Evolutionary conservation across 768 basidiomycete genomes (phyloP).

Genomic region (Zangia roseola): DNA sequence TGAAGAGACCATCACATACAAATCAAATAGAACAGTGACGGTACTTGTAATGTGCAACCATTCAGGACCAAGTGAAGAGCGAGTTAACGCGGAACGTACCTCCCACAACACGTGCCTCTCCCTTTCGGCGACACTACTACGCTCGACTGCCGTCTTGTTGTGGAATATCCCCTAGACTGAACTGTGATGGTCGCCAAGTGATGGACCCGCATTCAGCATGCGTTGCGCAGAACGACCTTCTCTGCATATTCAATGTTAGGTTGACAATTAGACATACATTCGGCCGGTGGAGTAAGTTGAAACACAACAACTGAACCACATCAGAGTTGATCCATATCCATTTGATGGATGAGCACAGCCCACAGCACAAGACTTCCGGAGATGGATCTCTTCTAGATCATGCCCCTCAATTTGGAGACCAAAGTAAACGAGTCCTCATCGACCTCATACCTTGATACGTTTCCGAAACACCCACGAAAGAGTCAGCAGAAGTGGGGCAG

Average conservation of each 20-base stretch:
- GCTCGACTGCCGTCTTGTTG: constrained; percentile 53
- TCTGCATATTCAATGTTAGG: constrained; percentile 78
- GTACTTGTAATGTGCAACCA: constrained; percentile 46
- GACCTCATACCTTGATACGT: constrained; percentile 83
- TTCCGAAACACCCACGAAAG: constrained; percentile 81
- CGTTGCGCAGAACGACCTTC: constrained; percentile 74
- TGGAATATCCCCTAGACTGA: neutral
- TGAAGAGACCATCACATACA: constrained; percentile 41
- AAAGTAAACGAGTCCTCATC: constrained; percentile 74
- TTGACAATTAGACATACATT: neutral
- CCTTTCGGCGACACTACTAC: constrained; percentile 83
- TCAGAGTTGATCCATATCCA: constrained; percentile 61
- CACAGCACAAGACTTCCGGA: constrained; percentile 8
- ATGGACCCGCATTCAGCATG: constrained; percentile 40
- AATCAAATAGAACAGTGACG: constrained; percentile 75
- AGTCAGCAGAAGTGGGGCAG: constrained; percentile 86
- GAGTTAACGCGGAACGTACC: constrained; percentile 40
- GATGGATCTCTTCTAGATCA: constrained; percentile 66
- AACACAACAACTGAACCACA: constrained; percentile 56
- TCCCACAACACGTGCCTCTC: constrained; percentile 83
- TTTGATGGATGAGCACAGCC: constrained; percentile 15
- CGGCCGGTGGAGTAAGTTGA: neutral
- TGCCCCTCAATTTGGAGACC: constrained; percentile 66
- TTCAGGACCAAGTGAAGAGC: constrained; percentile 6
- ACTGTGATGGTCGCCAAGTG: too few relatives aligned